Conservation (phyloP, 1,139 yeast species). For the Pichia sp. region DNA sequence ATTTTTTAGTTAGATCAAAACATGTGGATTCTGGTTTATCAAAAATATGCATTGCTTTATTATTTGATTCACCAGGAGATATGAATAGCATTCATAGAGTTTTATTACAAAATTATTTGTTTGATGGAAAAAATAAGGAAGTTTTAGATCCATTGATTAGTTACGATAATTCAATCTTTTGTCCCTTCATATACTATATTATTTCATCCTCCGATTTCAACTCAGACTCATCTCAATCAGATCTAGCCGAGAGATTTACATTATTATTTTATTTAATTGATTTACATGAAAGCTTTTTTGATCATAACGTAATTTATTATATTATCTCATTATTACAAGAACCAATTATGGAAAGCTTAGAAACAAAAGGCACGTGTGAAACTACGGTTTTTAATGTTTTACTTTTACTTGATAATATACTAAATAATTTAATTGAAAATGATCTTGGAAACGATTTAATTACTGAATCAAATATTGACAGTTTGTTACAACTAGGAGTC, state of each 20-base stretch:
- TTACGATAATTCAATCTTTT: background rate
- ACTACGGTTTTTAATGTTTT: background rate
- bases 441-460: background rate
- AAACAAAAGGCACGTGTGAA: background rate
- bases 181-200: background rate
- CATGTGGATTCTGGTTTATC: background rate
- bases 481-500: slow-evolving; percentile 1
- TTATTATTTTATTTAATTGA: background rate
- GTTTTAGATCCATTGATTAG: background rate
- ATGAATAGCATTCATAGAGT: background rate
- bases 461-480: slow-evolving; percentile 4
- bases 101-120: background rate
- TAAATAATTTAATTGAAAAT: background rate
- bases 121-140: background rate
- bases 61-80: background rate
- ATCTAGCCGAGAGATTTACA: background rate
- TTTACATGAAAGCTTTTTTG: background rate
- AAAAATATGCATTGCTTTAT: background rate
- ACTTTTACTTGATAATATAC: background rate
- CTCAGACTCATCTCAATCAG: background rate
- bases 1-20: background rate
- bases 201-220: background rate
- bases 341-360: background rate
- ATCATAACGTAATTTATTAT: background rate
- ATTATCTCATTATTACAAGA: background rate